These are phyloP conservation scores for Diaporthe citrichinensis DNA, from an alignment of 2,329 filamentous ascomycete species.

Conservation along the genomic window DNA sequence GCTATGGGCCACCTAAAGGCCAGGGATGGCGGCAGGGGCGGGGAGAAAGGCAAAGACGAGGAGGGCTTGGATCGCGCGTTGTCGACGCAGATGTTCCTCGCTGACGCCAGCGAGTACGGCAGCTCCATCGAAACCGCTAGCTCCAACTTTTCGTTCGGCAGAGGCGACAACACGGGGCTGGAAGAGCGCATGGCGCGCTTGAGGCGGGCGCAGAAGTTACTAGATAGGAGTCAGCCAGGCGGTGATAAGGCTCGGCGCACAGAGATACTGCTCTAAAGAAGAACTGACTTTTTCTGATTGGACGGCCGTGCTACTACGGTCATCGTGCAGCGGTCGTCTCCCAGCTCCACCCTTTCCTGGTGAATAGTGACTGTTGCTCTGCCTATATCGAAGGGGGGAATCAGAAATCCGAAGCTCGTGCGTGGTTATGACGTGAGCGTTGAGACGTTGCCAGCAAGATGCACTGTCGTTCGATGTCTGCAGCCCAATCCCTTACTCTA, in stretches of 20 bases:
- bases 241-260: background rate
- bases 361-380: background rate
- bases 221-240: constrained; percentile 39
- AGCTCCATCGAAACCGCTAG: background rate
- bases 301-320: background rate
- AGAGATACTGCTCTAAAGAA: background rate
- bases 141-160: constrained; percentile 14
- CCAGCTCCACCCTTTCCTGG: background rate
- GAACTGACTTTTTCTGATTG: background rate
- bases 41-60: too few species aligned
- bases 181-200: constrained; percentile 46
- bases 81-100: constrained; percentile 41
- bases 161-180: constrained; percentile 37
- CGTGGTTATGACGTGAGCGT: background rate
- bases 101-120: constrained; percentile 39
- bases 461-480: background rate
- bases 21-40: background rate
- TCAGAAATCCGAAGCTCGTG: background rate
- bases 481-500: background rate
- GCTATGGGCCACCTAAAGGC: constrained; percentile 6
- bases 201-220: constrained; percentile 45
- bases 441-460: background rate
- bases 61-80: constrained; percentile 13
- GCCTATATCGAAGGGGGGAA: background rate
- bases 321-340: background rate